Evolutionary conservation across 306 rosid species (phyloP).

Genomic region (Quercus alba): DNA sequence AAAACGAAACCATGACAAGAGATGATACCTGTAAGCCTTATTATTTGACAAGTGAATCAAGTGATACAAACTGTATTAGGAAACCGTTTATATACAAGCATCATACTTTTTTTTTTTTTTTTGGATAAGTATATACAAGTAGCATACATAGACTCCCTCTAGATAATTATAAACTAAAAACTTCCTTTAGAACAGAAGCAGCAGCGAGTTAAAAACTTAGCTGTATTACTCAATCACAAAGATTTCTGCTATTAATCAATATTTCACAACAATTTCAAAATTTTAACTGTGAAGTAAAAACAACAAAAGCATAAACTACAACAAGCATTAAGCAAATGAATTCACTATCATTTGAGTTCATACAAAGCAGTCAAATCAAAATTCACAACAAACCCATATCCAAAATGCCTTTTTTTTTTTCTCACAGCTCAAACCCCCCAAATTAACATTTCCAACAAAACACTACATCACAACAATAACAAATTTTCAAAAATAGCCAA

Average conservation of each 20-base stretch:
- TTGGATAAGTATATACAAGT: too few species aligned
- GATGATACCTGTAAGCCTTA: too few species aligned
- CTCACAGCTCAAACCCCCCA: neutral
- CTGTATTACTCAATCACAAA: neutral
- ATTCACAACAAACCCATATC: neutral
- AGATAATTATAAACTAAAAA: too few species aligned
- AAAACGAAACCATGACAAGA: too few species aligned
- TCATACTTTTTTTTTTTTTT: too few species aligned
- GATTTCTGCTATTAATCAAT: neutral
- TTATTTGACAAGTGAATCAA: too few species aligned
- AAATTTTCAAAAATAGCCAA: neutral
- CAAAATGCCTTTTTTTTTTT: neutral
- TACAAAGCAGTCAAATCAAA: neutral
- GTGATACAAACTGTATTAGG: too few species aligned
- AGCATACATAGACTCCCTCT: too few species aligned
- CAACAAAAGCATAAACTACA: neutral
- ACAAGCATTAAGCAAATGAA: neutral
- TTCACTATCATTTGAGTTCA: conserved; percentile 6
- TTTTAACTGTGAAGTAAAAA: neutral
- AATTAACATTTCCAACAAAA: neutral
- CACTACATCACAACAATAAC: neutral
- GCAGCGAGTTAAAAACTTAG: neutral
- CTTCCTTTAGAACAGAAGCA: neutral
- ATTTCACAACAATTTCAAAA: neutral
- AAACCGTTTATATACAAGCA: too few species aligned